These are phyloP conservation scores for Pseudocercospora vitis DNA, from an alignment of 2,329 filamentous ascomycete genomes.

Conservation along the genomic window DNA sequence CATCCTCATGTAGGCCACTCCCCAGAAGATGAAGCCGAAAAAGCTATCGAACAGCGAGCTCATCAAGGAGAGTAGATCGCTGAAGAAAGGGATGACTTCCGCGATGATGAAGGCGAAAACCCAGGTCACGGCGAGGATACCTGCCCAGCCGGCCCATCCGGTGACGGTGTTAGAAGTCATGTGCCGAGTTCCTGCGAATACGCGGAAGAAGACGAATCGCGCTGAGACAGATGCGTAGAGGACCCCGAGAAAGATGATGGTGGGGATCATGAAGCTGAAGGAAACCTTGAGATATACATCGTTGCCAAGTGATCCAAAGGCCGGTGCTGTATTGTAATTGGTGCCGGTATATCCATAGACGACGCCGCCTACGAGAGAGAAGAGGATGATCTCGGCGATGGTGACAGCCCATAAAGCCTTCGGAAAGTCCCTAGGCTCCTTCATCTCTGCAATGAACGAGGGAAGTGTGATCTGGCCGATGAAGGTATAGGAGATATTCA, in stretches of 20 bases:
- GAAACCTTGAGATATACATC: constrained; percentile 78
- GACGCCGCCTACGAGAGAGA: constrained; percentile 76
- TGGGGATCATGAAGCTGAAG: constrained; percentile 95
- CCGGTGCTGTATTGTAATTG: constrained; percentile 83
- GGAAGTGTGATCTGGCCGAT: constrained; percentile 93
- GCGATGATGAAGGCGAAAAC: constrained; percentile 88
- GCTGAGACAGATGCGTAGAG: constrained; percentile 87
- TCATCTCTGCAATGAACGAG: constrained; percentile 96
- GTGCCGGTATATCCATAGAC: constrained; percentile 87
- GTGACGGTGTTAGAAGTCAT: constrained; percentile 76
- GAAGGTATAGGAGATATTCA: constrained; percentile 96
- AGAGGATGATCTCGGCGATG: constrained; percentile 81
- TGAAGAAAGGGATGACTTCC: constrained; percentile 92
- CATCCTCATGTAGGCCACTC: constrained; percentile 77
- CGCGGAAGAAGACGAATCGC: constrained; percentile 86
- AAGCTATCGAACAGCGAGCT: constrained; percentile 90
- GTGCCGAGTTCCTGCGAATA: constrained; percentile 78
- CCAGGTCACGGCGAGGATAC: constrained; percentile 74
- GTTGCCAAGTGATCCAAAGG: constrained; percentile 78
- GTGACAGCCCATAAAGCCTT: constrained; percentile 92
- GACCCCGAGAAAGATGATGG: constrained; percentile 86
- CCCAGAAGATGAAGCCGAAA: constrained; percentile 96
- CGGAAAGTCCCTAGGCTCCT: constrained; percentile 75
- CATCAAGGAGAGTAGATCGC: constrained; percentile 71
- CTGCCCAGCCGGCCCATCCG: constrained; percentile 77